A percentile compares a stretch with the other conserved stretches of the same genome.
phyloP scores from a whole-genome alignment of 1,139 yeast species.

The Scheffersomyces quercinus region DNA sequence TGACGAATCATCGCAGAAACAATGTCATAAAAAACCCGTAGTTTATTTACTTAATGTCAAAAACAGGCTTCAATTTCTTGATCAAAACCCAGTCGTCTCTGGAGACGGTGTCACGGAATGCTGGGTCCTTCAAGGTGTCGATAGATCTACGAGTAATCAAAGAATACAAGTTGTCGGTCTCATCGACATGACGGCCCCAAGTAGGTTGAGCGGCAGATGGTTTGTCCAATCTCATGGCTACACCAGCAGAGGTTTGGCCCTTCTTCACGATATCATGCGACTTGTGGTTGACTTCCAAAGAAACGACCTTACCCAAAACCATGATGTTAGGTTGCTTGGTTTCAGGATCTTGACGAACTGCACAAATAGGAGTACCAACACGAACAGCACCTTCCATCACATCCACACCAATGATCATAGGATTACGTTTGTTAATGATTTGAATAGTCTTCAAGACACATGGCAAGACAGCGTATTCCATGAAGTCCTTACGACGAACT shows the following conservation, averaged over 20 bases:
- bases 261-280: slow-evolving; percentile 77
- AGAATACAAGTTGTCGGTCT: slow-evolving; percentile 84
- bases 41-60: slow-evolving; percentile 62
- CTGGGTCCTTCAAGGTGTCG: slow-evolving; percentile 97
- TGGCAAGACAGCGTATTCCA: slow-evolving; percentile 91
- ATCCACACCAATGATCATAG: slow-evolving; percentile 99
- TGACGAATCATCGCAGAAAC: too few species aligned
- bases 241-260: slow-evolving; percentile 97
- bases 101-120: slow-evolving; percentile 90
- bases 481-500: slow-evolving; percentile 84
- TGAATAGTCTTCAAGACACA: slow-evolving; percentile 92
- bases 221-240: slow-evolving; percentile 94
- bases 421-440: slow-evolving; percentile 97
- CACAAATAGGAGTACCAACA: slow-evolving; percentile 93
- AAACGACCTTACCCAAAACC: slow-evolving; percentile 80
- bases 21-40: too few species aligned
- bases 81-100: slow-evolving; percentile 94
- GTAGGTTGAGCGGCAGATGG: slow-evolving; percentile 92
- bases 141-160: slow-evolving; percentile 84
- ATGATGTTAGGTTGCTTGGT: slow-evolving; percentile 75
- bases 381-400: slow-evolving; percentile 88
- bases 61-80: slow-evolving; percentile 83
- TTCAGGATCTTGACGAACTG: slow-evolving; percentile 84
- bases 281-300: slow-evolving; percentile 94
- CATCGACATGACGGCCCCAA: slow-evolving; percentile 99